Evolutionary conservation across 495 filamentous ascomycete species (phyloP).

Genomic region (Sordaria brevicollis): DNA sequence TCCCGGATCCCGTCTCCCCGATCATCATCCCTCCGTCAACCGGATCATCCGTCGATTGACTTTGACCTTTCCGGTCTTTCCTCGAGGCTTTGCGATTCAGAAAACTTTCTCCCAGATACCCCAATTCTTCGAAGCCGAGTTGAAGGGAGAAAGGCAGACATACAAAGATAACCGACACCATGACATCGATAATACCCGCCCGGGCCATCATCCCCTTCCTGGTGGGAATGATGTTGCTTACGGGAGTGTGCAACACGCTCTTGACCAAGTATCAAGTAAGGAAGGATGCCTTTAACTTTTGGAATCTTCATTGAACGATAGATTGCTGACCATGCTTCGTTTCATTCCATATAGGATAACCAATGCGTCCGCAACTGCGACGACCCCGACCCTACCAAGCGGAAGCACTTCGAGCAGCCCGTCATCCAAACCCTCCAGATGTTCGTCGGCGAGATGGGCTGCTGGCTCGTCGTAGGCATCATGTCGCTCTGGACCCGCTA

Average conservation of each 20-base stretch:
- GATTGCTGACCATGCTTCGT: background rate
- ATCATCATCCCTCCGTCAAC: background rate
- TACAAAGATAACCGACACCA: conserved; percentile 7
- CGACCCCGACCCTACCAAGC: conserved; percentile 55
- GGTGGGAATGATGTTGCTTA: conserved; percentile 82
- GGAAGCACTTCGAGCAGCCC: conserved; percentile 76
- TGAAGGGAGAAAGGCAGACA: background rate
- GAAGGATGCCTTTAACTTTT: too few species aligned
- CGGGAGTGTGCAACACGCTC: conserved; percentile 91
- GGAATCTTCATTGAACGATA: background rate
- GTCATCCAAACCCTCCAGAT: conserved; percentile 93
- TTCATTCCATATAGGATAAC: conserved; percentile 56
- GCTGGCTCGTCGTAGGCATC: conserved; percentile 73
- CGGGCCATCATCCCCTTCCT: conserved; percentile 66
- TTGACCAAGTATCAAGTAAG: conserved; percentile 89
- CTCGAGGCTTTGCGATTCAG: background rate
- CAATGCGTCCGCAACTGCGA: conserved; percentile 91
- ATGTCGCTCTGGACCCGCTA: conserved; percentile 55
- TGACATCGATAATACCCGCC: conserved; percentile 28
- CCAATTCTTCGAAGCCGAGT: background rate
- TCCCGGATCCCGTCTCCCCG: background rate
- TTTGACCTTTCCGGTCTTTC: background rate
- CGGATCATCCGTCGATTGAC: background rate
- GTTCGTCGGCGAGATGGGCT: conserved; percentile 88
- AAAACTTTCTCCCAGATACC: background rate